These are phyloP conservation scores for Rehmannia glutinosa DNA, from an alignment of 257 asterid species.

Conservation along the genomic window DNA sequence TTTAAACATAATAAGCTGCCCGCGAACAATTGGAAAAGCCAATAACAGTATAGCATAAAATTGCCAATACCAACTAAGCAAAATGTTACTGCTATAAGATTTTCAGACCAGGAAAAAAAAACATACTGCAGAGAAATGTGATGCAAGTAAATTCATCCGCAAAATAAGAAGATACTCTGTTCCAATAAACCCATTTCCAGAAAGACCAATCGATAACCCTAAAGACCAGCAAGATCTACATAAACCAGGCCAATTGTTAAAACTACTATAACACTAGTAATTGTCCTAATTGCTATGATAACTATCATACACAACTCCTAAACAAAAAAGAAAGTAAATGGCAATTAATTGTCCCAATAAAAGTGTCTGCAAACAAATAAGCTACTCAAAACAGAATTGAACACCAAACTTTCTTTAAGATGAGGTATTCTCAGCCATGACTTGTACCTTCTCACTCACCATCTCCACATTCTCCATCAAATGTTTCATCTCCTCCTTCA, in stretches of 20 bases:
- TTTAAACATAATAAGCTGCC: background rate
- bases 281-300: background rate
- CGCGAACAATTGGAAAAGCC: too few species aligned
- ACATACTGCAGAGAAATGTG: background rate
- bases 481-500: constrained; percentile 25
- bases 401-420: background rate
- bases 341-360: background rate
- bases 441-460: constrained; percentile 23
- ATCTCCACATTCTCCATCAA: constrained; percentile 18
- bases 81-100: too few species aligned
- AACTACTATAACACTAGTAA: background rate
- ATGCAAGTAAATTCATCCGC: background rate
- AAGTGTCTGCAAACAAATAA: background rate
- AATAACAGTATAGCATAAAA: too few species aligned
- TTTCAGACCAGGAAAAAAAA: too few species aligned
- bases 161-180: too few species aligned
- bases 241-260: background rate
- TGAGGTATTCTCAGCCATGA: constrained; percentile 14
- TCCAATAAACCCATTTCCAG: background rate
- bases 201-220: background rate
- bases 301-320: background rate
- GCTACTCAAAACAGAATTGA: background rate
- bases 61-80: too few species aligned
- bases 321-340: background rate
- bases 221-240: background rate